Evolutionary conservation across 1,139 yeast species (phyloP).

Genomic region (Yamadazyma buinensis): DNA sequence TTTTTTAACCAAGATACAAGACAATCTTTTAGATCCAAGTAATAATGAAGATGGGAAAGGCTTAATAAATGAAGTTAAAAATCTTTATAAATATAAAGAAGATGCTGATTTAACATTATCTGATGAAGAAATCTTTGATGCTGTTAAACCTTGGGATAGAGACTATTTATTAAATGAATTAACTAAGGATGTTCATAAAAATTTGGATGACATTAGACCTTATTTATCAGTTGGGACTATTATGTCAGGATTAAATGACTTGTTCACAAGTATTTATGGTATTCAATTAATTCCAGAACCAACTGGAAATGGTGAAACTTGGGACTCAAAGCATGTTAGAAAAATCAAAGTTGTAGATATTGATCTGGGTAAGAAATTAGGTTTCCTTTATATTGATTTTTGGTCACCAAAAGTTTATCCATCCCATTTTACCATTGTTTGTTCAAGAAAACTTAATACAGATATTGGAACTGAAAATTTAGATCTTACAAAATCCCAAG

Average conservation of each 20-base stretch:
- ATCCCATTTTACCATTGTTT: conserved; percentile 96
- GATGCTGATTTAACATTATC: conserved; percentile 15
- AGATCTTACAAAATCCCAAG: conserved; percentile 30
- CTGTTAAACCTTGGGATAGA: conserved; percentile 87
- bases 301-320: conserved; percentile 72
- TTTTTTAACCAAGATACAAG: conserved; percentile 60
- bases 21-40: conserved; percentile 15
- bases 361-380: conserved; percentile 24
- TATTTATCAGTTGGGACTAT: conserved; percentile 87
- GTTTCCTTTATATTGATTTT: conserved; percentile 42
- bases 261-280: conserved; percentile 72
- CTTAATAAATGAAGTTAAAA: conserved; percentile 57
- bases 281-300: conserved; percentile 67
- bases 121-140: conserved; percentile 39
- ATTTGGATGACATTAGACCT: conserved; percentile 32
- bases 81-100: conserved; percentile 36
- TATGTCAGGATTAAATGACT: conserved; percentile 72
- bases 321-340: conserved; percentile 81
- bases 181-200: conserved; percentile 9
- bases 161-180: conserved; percentile 50
- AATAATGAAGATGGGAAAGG: conserved; percentile 34
- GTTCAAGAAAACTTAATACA: conserved; percentile 59
- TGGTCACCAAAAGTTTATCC: conserved; percentile 57
- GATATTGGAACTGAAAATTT: conserved; percentile 26
- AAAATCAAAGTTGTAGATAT: conserved; percentile 61